Evolutionary conservation across 495 filamentous ascomycete genomes (phyloP), one percentile per base, ranked within the genome.

Genomic region (Penicillium lagena): DNA sequence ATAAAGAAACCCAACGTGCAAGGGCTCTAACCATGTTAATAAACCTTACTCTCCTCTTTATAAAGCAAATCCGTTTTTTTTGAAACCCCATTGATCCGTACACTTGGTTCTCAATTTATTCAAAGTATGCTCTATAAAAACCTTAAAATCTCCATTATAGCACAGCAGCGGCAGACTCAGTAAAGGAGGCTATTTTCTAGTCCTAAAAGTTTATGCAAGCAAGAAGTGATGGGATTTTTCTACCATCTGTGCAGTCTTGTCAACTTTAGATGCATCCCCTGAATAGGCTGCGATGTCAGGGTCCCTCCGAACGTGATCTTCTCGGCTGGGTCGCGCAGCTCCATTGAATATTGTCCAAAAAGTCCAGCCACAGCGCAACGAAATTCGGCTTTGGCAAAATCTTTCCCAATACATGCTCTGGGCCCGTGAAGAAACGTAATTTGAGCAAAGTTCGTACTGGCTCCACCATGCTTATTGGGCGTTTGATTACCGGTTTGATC

Each of bases 171-270:
- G 22, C 22, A 22, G 4, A 22, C 6, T 22, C 22, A 22, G 4
- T 22, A 22, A 22, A 22, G 22, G 17, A 22, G 2, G 22, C 22
- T 4, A 6, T 22, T 22, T 22, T 22, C 22, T 22, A 22, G 22
- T 4, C 22, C 22, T 22, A 4, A 22, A 22, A 6, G 4, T 4
- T 22, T 22, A 22, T 3, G 3, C 22, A 22, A 6, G 22, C 2
- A 3, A 22, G 4, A n/a, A n/a, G n/a, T n/a, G 2, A 22, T 22
- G 17, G 0, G 4, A 12, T 39, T 35, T 39, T 46, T 39, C 17
- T 62, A 88, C 85, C 83, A 89, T 6, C 75, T 83, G 28, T 79
- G 75, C 34, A 89, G 55, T 30, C 75, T 60, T 50, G 60, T 78
- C 57, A 81, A 70, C 56, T 63, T 72, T 39, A 87, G 63, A 59